Evolutionary conservation across 2,329 filamentous ascomycete genomes (phyloP).

Genomic region (Aspergillus japonicus): DNA sequence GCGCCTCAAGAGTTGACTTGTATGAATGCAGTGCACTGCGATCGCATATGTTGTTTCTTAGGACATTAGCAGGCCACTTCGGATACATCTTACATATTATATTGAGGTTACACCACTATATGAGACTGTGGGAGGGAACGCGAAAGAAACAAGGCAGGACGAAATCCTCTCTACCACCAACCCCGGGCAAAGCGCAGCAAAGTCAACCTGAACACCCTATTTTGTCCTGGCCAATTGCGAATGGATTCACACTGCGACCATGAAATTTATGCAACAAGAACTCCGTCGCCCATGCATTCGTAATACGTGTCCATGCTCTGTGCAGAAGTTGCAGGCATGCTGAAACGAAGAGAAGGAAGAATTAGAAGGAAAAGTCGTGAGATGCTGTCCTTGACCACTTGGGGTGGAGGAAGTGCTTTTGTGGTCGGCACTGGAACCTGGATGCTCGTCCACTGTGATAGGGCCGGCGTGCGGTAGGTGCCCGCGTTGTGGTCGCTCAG

Average conservation of each 20-base stretch:
- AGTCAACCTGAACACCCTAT: constrained; percentile 23
- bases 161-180: constrained; percentile 1
- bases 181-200: constrained; percentile 14
- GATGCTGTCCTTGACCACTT: background rate
- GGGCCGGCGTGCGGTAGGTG: no score
- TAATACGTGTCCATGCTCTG: constrained; percentile 30
- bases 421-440: background rate
- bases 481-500: constrained; percentile 41
- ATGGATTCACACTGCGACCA: constrained; percentile 25
- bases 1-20: no score
- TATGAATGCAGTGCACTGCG: no score
- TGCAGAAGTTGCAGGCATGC: constrained; percentile 17
- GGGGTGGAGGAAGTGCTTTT: background rate
- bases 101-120: constrained; percentile 17
- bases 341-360: constrained; percentile 9
- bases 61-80: background rate
- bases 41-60: background rate
- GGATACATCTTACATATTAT: constrained; percentile 22
- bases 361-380: background rate
- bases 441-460: background rate
- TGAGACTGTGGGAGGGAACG: background rate
- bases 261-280: constrained; percentile 33
- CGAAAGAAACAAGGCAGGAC: constrained; percentile 1
- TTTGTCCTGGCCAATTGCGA: constrained; percentile 17
- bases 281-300: constrained; percentile 38